Base-by-base conservation (phyloP, 2,329 filamentous ascomycete species). In the Cylindrodendrum hubeiense region DNA sequence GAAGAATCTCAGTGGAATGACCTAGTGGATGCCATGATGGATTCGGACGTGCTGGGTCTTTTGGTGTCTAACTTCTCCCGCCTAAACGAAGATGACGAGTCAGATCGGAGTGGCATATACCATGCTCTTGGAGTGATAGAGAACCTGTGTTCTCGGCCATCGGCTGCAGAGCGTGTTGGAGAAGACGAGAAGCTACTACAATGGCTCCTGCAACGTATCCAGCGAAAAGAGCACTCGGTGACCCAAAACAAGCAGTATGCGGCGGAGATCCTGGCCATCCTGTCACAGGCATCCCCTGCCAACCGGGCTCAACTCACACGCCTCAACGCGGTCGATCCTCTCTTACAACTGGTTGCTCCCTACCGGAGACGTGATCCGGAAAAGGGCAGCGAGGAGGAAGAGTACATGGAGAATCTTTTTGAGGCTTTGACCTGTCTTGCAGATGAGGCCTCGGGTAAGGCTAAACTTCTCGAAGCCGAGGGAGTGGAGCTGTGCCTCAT, bases 181-280 rank as follows among this genome's bases (percentile, higher is more conserved):
- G 82, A 87, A 64, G 88, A 95, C 65, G 87, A 89, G 6, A 83
- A 82, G 8, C 82, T 97, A 0, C 77, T 98, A 8, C 82, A 86
- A 47, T 98, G 94, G 94, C 86, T 99, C 3, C 82, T 97, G 37
- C 81, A 85, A 53, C 88, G 96, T 53, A 91, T 94, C 67, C 89
- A 92, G 71, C 86, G 84, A 60, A 86, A 86, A 54, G 94, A 97
- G 77, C 82, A 82, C 4, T 83, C 85, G 0, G 88, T 97, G 1
- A 86, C 89, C 5, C 96, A 99, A 77, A 99, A 99, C 77, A 97
- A 96, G 77, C 95, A 98, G 78, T 99, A 98, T 77, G 89, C 94
- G 0, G 94, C 95, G 17, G 96, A 99, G 80, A 89, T 98, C 8
- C 84, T 99, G 3, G 94, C 95, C 13, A 96, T 99, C 59, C 82